Percentiles rank a stretch among this genome's conserved stretches.
Evolutionary conservation across 1,284 basidiomycete genomes (phyloP).

Genomic region (Peniophora sp.): DNA sequence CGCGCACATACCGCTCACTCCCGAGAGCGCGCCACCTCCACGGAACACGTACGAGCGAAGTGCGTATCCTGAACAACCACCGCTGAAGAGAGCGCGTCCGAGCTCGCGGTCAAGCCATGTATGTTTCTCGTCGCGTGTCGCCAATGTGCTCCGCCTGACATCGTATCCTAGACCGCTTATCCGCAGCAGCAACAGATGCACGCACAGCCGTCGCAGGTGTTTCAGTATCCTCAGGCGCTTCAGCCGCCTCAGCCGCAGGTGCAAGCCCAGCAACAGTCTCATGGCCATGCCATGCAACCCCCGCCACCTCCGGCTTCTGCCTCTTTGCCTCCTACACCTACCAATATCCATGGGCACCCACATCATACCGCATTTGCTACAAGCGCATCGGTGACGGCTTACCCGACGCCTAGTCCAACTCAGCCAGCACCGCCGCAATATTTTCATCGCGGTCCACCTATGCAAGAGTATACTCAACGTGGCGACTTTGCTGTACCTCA

Average conservation of each 20-base stretch:
- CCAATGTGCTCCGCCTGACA: no score
- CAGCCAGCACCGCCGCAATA: not conserved
- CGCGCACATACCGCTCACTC: no score
- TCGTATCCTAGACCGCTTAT: no score
- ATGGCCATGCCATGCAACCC: not conserved
- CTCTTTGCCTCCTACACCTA: conserved; percentile 14
- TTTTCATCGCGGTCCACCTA: not conserved
- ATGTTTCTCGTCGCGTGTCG: no score
- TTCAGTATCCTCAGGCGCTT: not conserved
- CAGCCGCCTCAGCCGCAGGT: not conserved
- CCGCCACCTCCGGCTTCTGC: conserved; percentile 13
- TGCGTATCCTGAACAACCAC: no score
- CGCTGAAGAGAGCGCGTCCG: no score
- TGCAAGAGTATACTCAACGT: not conserved
- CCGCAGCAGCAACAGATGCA: no score
- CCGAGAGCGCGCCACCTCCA: no score
- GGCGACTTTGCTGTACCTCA: not conserved
- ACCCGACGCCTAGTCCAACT: not conserved
- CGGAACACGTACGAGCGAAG: no score
- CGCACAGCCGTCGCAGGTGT: not conserved
- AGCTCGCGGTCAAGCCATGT: no score
- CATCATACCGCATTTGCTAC: conserved; percentile 1
- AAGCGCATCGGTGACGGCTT: not conserved
- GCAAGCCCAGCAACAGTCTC: not conserved
- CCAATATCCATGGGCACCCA: not conserved